Percentiles rank a stretch among this genome's conserved stretches.
phyloP scores from a whole-genome alignment of 2,329 filamentous ascomycete species.

The Pestalotiopsis sp. region DNA sequence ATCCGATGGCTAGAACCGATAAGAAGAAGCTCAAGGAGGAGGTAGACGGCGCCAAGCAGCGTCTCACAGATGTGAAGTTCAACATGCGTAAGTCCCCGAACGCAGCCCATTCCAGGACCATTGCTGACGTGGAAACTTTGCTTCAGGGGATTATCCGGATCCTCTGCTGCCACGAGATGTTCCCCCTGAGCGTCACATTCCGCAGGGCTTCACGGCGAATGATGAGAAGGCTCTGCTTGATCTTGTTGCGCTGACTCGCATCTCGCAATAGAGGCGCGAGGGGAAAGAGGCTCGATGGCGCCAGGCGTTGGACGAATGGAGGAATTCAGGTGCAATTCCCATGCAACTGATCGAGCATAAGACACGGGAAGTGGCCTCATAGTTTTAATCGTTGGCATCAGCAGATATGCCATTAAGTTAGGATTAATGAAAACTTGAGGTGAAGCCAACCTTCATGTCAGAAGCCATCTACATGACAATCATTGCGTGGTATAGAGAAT shows the following conservation, averaged over 20 bases:
- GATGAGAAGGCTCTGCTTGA: constrained; percentile 41
- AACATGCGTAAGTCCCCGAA: constrained; percentile 40
- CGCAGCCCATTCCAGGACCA: too few species aligned
- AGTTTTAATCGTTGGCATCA: too few species aligned
- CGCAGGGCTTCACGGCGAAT: constrained; percentile 40
- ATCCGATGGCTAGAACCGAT: constrained; percentile 25
- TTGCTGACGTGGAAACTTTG: not conserved
- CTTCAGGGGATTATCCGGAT: constrained; percentile 43
- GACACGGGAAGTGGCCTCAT: too few species aligned
- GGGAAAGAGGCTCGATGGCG: not conserved
- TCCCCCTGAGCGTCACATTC: constrained; percentile 33
- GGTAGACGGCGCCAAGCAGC: constrained; percentile 36
- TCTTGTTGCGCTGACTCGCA: constrained; percentile 31
- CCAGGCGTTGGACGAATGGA: not conserved
- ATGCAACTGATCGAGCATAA: too few species aligned
- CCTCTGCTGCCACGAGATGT: constrained; percentile 43
- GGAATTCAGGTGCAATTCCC: too few species aligned
- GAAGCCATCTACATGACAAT: too few species aligned
- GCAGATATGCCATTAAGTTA: too few species aligned
- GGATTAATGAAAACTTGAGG: too few species aligned
- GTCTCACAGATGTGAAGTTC: constrained; percentile 47
- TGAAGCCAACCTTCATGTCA: too few species aligned
- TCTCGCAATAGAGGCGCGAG: not conserved
- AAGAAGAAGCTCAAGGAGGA: constrained; percentile 46
- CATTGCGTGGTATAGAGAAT: too few species aligned